Base-by-base conservation (phyloP, 352 stramenopile species). In the Blastocystis sp. region DNA sequence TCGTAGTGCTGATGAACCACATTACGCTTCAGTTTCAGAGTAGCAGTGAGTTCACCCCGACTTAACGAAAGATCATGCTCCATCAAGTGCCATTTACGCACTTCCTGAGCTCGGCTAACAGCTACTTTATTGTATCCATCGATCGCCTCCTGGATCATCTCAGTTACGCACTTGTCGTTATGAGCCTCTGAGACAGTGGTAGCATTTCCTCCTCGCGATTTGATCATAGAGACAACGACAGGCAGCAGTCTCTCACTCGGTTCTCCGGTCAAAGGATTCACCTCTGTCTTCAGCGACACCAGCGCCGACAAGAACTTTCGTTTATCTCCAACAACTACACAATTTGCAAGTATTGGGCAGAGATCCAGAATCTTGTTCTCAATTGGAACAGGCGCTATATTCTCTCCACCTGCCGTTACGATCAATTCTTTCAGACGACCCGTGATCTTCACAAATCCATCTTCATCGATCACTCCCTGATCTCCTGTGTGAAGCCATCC, bases 371-470 rank as follows among this genome's bases (percentile, higher is more conserved):
- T 87, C 43, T 91, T 73, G n/a, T 93, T 88, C 87, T 93, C 92
- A 75, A 93, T 93, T 26, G 90, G 90, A 23, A 92, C 89, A 11
- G 92, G 92, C 43, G 92, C 70, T 59, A 94, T 89, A 75, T 94
- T 93, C 80, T 94, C 92, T 50, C 92, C 92, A 37, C 92, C 92
- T 4, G 92, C 92, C 4, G 90, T 92, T 68, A 93, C 93, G 63
- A 94, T 93, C 8, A 94, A 79, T 37, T 93, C 92, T 62, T 93
- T 93, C 56, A 90, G 92, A 61, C 92, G 90, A 64, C 91, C 92
- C 15, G 91, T 93, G 43, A 93, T 91, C 34, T 82, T 59, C 20
- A 93, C 55, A 55, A 91, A 92, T 15, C 90, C 90, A 53, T 88
- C 59, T 6, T 18, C 63, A 69, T 92, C 90, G 23, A 91, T 88